phyloP scores from a whole-genome alignment of 2,329 filamentous ascomycete genomes.

The Verticillium isaacii region DNA sequence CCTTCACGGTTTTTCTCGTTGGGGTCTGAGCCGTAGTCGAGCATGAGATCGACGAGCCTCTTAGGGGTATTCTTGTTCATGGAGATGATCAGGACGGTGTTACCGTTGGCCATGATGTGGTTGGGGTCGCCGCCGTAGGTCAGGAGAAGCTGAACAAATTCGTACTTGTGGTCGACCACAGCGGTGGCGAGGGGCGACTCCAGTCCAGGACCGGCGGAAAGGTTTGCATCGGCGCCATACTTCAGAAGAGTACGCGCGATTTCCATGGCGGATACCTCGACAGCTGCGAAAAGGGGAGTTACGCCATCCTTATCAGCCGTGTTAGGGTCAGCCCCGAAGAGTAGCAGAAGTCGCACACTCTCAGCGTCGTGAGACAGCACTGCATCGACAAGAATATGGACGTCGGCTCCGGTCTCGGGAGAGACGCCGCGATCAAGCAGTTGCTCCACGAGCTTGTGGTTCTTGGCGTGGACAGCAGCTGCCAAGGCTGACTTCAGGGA shows the following conservation, averaged over 20 bases:
- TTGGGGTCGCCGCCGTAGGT: slow-evolving; percentile 58
- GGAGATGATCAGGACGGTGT: slow-evolving; percentile 54
- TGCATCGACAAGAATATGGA: slow-evolving; percentile 48
- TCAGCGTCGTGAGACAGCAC: slow-evolving; percentile 46
- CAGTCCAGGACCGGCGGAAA: slow-evolving; percentile 40
- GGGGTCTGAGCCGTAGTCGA: slow-evolving; percentile 54
- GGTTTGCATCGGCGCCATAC: slow-evolving; percentile 58
- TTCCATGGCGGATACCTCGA: slow-evolving; percentile 48
- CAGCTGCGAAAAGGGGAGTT: slow-evolving; percentile 46
- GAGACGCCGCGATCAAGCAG: slow-evolving; percentile 54
- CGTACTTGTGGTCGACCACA: slow-evolving; percentile 45
- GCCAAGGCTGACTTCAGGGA: slow-evolving; percentile 42
- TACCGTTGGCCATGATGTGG: slow-evolving; percentile 47
- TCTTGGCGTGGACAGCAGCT: slow-evolving; percentile 50
- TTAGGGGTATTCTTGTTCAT: slow-evolving; percentile 55
- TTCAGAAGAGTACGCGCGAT: slow-evolving; percentile 57
- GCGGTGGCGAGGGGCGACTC: slow-evolving; percentile 53
- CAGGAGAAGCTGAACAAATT: slow-evolving; percentile 55
- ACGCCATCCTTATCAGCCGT: slow-evolving; percentile 39
- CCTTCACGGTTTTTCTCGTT: slow-evolving; percentile 57
- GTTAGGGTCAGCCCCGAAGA: slow-evolving; percentile 56
- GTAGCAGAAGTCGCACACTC: slow-evolving; percentile 47
- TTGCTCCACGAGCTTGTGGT: slow-evolving; percentile 52
- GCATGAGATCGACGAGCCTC: slow-evolving; percentile 52
- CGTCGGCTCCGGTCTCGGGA: slow-evolving; percentile 40